Evolutionary conservation across 148 eudicot genomes (phyloP).

Genomic region (Limonium bicolor): DNA sequence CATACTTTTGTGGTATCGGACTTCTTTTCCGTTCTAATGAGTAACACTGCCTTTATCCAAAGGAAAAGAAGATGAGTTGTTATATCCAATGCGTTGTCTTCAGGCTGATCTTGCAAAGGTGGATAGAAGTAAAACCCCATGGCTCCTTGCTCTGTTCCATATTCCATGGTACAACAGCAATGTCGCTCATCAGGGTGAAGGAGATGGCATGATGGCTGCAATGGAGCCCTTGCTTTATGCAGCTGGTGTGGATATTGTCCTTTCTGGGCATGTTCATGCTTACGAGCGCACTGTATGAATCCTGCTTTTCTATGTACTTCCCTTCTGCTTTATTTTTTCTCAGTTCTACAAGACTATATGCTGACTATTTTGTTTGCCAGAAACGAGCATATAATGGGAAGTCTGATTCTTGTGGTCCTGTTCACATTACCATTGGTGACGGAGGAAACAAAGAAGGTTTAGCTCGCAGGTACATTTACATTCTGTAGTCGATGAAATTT

Average conservation of each 20-base stretch:
- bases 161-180: slow-evolving; percentile 98
- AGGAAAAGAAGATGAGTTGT: too few relatives aligned
- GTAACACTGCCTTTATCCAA: too few relatives aligned
- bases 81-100: not conserved
- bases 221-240: slow-evolving; percentile 84
- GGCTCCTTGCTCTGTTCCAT: slow-evolving; percentile 78
- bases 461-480: slow-evolving; percentile 42
- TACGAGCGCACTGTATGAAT: slow-evolving; percentile 81
- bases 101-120: slow-evolving; percentile 86
- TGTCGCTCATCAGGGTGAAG: slow-evolving; percentile 89
- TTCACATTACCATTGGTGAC: slow-evolving; percentile 90
- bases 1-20: too few relatives aligned
- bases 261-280: slow-evolving; percentile 96
- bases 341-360: too few relatives aligned
- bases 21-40: too few relatives aligned
- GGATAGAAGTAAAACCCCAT: slow-evolving; percentile 78
- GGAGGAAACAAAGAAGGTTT: slow-evolving; percentile 96
- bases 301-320: not conserved
- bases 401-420: slow-evolving; percentile 76
- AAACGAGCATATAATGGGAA: slow-evolving; percentile 52
- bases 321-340: not conserved
- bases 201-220: slow-evolving; percentile 67
- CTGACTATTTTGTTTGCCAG: slow-evolving; percentile 30
- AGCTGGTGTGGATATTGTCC: slow-evolving; percentile 79
- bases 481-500: too few relatives aligned